Conservation (phyloP, 257 asterid genomes). For the Solanum neorickii region DNA sequence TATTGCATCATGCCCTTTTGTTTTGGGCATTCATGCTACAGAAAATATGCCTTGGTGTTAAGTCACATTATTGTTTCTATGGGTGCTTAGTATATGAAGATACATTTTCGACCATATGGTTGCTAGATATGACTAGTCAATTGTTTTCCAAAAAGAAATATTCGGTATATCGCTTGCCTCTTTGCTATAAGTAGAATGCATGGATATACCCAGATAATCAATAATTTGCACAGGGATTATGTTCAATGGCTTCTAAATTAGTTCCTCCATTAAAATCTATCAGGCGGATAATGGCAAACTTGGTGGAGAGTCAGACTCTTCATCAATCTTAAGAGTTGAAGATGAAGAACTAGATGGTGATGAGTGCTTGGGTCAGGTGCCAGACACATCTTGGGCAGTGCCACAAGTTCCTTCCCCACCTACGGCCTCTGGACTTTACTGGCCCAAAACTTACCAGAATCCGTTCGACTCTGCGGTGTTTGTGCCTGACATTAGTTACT, state of each 20-base stretch:
- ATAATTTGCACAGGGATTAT: background rate
- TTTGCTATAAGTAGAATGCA: background rate
- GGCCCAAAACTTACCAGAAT: conserved; percentile 37
- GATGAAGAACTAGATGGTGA: conserved; percentile 56
- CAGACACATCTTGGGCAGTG: conserved; percentile 61
- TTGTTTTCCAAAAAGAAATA: background rate
- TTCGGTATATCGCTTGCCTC: background rate
- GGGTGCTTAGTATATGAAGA: background rate
- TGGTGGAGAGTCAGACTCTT: conserved; percentile 58
- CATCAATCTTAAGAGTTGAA: conserved; percentile 30
- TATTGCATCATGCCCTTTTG: background rate
- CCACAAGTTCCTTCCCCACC: conserved; percentile 83
- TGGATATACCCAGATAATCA: background rate
- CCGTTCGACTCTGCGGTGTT: conserved; percentile 21
- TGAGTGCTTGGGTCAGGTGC: conserved; percentile 47
- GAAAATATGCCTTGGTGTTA: background rate
- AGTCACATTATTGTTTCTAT: background rate
- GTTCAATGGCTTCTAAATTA: conserved; percentile 3
- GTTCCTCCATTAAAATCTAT: conserved; percentile 3
- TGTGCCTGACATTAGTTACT: conserved; percentile 60
- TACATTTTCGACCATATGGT: background rate
- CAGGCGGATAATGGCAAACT: conserved; percentile 72
- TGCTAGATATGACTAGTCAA: background rate
- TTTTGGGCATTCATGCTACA: background rate
- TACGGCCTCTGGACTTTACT: conserved; percentile 75